A percentile compares a stretch with the other conserved stretches of the same genome.
Conservation (phyloP, 2,329 filamentous ascomycete genomes). For the Fusarium euwallaceae region DNA sequence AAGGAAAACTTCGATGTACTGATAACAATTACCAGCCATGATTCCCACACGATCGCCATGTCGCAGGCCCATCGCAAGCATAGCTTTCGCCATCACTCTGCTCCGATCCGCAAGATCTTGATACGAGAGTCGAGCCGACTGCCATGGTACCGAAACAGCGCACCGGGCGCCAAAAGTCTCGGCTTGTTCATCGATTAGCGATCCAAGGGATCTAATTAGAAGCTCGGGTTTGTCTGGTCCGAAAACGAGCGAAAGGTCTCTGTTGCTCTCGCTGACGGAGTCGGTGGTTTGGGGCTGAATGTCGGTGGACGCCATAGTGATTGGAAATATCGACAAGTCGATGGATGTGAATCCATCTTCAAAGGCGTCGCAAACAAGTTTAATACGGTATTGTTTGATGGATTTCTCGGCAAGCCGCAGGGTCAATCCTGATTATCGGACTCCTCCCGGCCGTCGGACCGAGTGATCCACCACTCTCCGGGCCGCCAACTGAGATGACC, state of each 20-base stretch:
- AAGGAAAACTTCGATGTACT: slow-evolving; percentile 33
- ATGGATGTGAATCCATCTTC: not conserved
- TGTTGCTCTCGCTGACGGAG: not conserved
- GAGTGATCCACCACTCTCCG: not conserved
- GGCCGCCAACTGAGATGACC: not conserved
- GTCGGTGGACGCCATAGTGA: not conserved
- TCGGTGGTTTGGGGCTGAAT: not conserved
- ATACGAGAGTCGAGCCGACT: slow-evolving; percentile 17
- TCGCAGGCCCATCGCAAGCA: slow-evolving; percentile 27
- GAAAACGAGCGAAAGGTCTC: not conserved
- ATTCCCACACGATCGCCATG: slow-evolving; percentile 27
- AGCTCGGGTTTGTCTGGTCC: slow-evolving; percentile 5
- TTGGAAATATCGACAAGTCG: not conserved
- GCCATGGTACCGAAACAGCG: slow-evolving; percentile 26
- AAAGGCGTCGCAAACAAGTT: not conserved
- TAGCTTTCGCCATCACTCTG: slow-evolving; percentile 7
- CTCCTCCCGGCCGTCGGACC: slow-evolving; percentile 2
- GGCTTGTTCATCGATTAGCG: slow-evolving; percentile 17
- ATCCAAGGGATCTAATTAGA: slow-evolving; percentile 4
- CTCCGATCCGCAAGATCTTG: slow-evolving; percentile 21
- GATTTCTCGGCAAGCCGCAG: not conserved
- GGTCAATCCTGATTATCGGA: not conserved
- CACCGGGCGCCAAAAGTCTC: slow-evolving; percentile 1
- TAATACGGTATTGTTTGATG: not conserved
- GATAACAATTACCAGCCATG: slow-evolving; percentile 32